A percentile compares a stretch with the other conserved stretches of the same genome.
These are phyloP conservation scores for Chrysoporthe austroafricana DNA, from an alignment of 2,329 filamentous ascomycete species.

Conservation along the genomic window DNA sequence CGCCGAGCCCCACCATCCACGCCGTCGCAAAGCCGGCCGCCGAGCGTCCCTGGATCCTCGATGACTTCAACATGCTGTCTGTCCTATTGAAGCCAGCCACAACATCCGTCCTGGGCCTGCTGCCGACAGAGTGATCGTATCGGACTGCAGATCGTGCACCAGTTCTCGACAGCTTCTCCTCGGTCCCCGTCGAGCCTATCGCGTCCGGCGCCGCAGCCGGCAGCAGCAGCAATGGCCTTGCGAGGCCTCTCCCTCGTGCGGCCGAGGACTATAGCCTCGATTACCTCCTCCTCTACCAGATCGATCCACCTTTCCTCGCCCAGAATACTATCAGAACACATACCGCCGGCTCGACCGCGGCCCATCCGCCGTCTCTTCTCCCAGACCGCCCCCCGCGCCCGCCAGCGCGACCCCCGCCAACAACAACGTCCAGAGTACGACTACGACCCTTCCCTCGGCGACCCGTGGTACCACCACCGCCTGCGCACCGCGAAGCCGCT, in stretches of 20 bases:
- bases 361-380: constrained; percentile 28
- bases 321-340: neutral
- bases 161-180: neutral
- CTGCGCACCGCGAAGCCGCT: constrained; percentile 43
- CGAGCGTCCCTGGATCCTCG: neutral
- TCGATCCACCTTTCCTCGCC: neutral
- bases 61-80: neutral
- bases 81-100: neutral
- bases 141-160: neutral
- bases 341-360: neutral
- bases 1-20: no score
- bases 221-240: constrained; percentile 17
- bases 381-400: constrained; percentile 19
- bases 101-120: neutral
- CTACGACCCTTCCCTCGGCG: constrained; percentile 26
- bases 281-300: neutral
- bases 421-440: constrained; percentile 17
- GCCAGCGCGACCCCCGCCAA: constrained; percentile 18
- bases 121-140: neutral
- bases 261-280: constrained; percentile 2
- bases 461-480: constrained; percentile 31
- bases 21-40: no score
- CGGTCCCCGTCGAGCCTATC: neutral
- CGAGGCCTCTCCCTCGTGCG: constrained; percentile 12
- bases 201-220: neutral